Evolutionary conservation across 352 stramenopile species (phyloP), one percentile per base, ranked within the genome.

Genomic region (Globisporangium nodosum): DNA sequence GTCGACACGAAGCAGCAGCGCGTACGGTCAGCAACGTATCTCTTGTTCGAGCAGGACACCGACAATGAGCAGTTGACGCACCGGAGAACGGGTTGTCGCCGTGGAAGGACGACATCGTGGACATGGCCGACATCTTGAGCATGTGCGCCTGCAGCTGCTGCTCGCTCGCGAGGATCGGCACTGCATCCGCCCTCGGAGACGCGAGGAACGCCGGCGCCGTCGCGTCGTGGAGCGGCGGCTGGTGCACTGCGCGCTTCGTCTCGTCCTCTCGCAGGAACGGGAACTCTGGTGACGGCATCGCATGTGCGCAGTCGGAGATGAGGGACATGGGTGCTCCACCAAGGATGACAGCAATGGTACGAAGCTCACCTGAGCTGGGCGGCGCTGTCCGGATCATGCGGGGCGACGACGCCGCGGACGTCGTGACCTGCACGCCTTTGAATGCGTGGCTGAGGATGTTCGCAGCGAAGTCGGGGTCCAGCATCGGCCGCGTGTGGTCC

Each of bases 201-300:
- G 52, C 48, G n/a, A 65, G 37, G 39, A 65, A 65, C 37, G 59
- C 59, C n/a, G 59, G 46, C 9, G 52, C 52, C 11, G 61, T 52
- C 33, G 52, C 21, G 52, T 49, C 40, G 33, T 37, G 18, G 18
- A 40, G 27, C n/a, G 39, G 60, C 11, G 46, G 15, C 5, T n/a
- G 35, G 12, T 55, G 37, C 0, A 35, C n/a, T 1, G 31, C 47
- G 43, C 54, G 62, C 21, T 72, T 74, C 21, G 37, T 43, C 21
- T 87, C 73, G 51, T 90, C 78, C 24, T 85, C 76, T 33, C 82
- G 87, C 20, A 87, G 56, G 46, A 90, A 90, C 3, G 78, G 76
- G 48, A 79, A 88, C 31, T 90, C 81, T 87, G 24, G 12, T 3
- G 39, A 7, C 58, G 27, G 24, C 58, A 45, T 40, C 40, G 27